Percentiles rank a stretch among this genome's conserved stretches.
These are phyloP conservation scores for Chlamydomonas sphaeroides DNA, from an alignment of 139 green algal genomes.

Conservation along the genomic window DNA sequence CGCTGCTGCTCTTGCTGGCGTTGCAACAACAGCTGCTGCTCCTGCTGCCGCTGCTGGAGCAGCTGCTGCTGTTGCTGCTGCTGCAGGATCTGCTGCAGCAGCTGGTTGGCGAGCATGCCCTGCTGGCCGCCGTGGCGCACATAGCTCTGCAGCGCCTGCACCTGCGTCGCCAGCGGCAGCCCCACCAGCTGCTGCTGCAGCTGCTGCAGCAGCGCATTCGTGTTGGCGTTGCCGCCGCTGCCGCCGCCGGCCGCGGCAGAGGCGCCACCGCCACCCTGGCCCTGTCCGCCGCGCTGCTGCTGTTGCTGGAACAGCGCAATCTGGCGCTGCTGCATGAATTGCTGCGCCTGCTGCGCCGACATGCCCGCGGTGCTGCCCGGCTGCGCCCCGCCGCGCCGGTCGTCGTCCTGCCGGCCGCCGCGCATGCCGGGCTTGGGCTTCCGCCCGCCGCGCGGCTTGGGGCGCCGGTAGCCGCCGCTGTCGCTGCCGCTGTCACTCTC, in stretches of 20 bases:
- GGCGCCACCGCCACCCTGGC: no score
- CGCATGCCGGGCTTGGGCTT: not conserved
- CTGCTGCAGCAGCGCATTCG: not conserved
- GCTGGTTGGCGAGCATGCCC: conserved; percentile 6
- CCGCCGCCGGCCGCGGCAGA: not conserved
- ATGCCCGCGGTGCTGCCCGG: not conserved
- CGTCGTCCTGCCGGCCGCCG: not conserved
- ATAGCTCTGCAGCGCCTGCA: not conserved
- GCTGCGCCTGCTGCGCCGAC: conserved; percentile 22
- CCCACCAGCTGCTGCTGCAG: not conserved
- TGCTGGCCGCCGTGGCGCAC: not conserved
- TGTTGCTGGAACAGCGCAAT: conserved; percentile 20
- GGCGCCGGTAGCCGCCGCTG: not conserved
- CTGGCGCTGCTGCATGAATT: conserved; percentile 18
- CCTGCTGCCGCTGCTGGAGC: conserved; percentile 10
- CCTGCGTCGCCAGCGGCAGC: not conserved
- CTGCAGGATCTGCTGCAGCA: conserved; percentile 9
- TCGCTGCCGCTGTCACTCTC: not conserved
- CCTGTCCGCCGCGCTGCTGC: not conserved
- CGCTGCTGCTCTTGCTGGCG: conserved; percentile 17
- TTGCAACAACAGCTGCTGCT: not conserved
- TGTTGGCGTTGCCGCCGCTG: no score
- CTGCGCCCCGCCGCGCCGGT: not conserved
- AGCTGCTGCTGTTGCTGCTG: conserved; percentile 2
- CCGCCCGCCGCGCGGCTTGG: not conserved